Evolutionary conservation across 345 rosid genomes (phyloP), one percentile per base, ranked within the genome.

Genomic region (Pelargonium nanum): DNA sequence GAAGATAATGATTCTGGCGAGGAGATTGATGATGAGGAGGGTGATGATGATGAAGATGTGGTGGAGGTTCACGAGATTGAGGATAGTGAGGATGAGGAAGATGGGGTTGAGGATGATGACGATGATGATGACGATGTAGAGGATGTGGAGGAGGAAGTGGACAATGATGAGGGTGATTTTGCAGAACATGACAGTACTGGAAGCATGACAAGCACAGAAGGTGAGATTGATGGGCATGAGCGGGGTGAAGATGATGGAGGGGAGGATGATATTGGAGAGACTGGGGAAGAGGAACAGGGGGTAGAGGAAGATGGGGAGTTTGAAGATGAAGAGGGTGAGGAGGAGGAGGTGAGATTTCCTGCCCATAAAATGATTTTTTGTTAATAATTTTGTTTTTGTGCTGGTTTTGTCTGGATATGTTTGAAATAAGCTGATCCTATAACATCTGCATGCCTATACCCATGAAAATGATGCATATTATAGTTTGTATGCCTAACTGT

Each of bases 191-290:
- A 65, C 70, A 77, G 73, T 61, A 73, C 72, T 1, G 74, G 82
- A 16, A 57, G 80, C 59, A 56, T 81, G 65, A 72, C 69, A 0
- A 76, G 80, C 51, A 72, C 83, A 3, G 83, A 80, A 50, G 88
- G 85, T 21, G 92, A 83, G 76, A 85, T 85, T 77, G 92, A 85
- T 76, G 89, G 83, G 16, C 89, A 85, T 78, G 92, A 86, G 55
- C 87, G 81, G 48, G 92, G 92, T 4, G 92, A 83, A 56, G 83
- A 82, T 51, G 85, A 79, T 63, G 86, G 62, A 16, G 86, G 73
- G 20, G 91, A 79, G 6, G 83, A 79, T 51, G 81, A 74, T 75
- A 73, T 62, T 73, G 89, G 86, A 17, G 88, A 76, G 70, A 77
- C 83, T 66, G 92, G 79, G 6, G 89, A 81, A 60, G 88, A 80